Evolutionary conservation across 257 asterid genomes (phyloP), one percentile per base, ranked within the genome.

Genomic region (Mentha longifolia): DNA sequence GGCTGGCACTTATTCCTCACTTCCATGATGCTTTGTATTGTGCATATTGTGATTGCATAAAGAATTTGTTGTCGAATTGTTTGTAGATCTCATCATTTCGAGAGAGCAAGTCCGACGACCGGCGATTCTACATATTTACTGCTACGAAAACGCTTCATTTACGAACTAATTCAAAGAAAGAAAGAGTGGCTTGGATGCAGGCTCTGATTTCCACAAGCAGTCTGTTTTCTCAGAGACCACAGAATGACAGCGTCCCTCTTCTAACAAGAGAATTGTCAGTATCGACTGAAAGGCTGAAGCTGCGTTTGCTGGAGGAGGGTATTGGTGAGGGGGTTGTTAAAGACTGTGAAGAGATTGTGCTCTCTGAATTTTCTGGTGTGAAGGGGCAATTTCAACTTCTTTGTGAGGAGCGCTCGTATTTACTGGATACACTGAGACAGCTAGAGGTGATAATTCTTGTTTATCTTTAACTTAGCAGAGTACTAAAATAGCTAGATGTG

Each of bases 261-360:
- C 66, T 93, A 74, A 85, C 93, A 46, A 82, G 87, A 58, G 84
- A 83, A 63, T 71, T 91, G 69, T 88, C 98, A 39, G 76, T 93
- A 69, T 86, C 95, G 9, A 89, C 97, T 35, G 92, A 91, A 66
- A 89, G 87, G 81, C 85, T 91, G 43, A 93, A 87, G 82, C 82
- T 81, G 68, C 91, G 97, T 30, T 75, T 93, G 85, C 86, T 85
- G 22, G 87, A 87, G 59, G 97, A 91, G 73, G 98, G 98, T 37
- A 78, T 87, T 50, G 79, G 75, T 4, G 96, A 93, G 49, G 87
- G 85, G 33, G 87, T 93, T 71, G 95, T 91, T 16, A 76, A 82
- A 35, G 97, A 93, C 74, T 93, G 97, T 74, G 98, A 93, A 82
- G 92, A 84, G 88, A 93, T 93, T 28, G 84, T 93, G 95, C 92